Evolutionary conservation across 306 rosid species (phyloP).

Genomic region (Pterocarpus macrocarpus): DNA sequence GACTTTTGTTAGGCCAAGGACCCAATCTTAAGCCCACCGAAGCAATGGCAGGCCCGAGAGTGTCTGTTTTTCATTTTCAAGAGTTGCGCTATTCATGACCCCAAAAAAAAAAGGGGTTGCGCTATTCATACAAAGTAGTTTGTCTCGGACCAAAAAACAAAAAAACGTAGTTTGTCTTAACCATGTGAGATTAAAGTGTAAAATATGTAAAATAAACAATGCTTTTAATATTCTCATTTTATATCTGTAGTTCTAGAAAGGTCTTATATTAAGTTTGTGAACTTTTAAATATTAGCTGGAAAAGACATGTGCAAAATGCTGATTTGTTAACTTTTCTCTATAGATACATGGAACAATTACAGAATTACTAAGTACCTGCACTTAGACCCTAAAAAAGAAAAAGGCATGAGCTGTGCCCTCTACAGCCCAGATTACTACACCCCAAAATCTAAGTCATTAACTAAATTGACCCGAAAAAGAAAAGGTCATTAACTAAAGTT

Average conservation of each 20-base stretch:
- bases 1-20: too few relatives aligned
- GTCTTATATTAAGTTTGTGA: not conserved
- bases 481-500: not conserved
- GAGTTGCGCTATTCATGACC: too few relatives aligned
- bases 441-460: slow-evolving; percentile 21
- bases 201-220: too few relatives aligned
- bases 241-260: not conserved
- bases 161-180: too few relatives aligned
- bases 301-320: not conserved
- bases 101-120: too few relatives aligned
- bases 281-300: not conserved
- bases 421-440: not conserved
- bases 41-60: too few relatives aligned
- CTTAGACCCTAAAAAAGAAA: not conserved
- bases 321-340: slow-evolving; percentile 11
- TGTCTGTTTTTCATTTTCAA: too few relatives aligned
- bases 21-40: too few relatives aligned
- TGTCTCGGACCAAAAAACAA: too few relatives aligned
- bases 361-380: not conserved
- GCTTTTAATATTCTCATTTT: not conserved
- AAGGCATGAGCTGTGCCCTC: slow-evolving; percentile 47
- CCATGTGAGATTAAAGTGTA: too few relatives aligned
- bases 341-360: slow-evolving; percentile 18
- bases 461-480: slow-evolving; percentile 2
- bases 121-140: too few relatives aligned